Evolutionary conservation across 495 filamentous ascomycete genomes (phyloP), one percentile per base, ranked within the genome.

Genomic region (Letharia columbiana): DNA sequence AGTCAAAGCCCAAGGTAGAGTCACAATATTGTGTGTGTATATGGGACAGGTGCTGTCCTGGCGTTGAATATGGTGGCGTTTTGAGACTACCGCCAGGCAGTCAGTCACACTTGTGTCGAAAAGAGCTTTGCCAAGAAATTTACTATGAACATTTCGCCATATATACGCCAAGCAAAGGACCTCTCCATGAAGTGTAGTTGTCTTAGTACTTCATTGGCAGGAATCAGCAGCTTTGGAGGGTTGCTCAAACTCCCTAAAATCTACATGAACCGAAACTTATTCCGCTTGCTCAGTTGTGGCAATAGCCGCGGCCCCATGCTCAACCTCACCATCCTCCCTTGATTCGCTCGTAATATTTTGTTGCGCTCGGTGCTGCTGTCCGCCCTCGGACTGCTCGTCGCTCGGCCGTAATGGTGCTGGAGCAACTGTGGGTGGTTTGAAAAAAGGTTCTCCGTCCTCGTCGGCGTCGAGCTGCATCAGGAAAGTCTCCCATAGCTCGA

Each of bases 401-500:
- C 49, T 62, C 70, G 37, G 73, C 66, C 61, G 61, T 56, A 63
- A 49, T 13, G 74, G 72, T 47, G 76, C 68, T 31, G 70, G 60
- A 59, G 68, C 69, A 35, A 71, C 75, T 11, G 81, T 76, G 33
- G 83, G 80, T 11, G 88, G 86, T 31, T 84, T 85, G 71, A 90
- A 92, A 71, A 89, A 90, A 0, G 87, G 87, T 45, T 86, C 82
- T 44, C 88, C 91, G 66, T 97, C 91, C 67, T 97, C 92, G 69
- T 94, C 92, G 40, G 91, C 87, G 71, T 98, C 95, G 15, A 98
- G 81, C 73, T 96, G 93, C 82, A 97, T 84, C 11, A 98, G 81
- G 81, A 95, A 98, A 4, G 94, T 97, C 75, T 98, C 94, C 94
- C 94, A 98, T 42, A 97, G 84, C 75, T 98, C 94, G 70, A 98